Base-by-base conservation (phyloP, 176 grass and related monocot species). In the Oryza nivara region DNA sequence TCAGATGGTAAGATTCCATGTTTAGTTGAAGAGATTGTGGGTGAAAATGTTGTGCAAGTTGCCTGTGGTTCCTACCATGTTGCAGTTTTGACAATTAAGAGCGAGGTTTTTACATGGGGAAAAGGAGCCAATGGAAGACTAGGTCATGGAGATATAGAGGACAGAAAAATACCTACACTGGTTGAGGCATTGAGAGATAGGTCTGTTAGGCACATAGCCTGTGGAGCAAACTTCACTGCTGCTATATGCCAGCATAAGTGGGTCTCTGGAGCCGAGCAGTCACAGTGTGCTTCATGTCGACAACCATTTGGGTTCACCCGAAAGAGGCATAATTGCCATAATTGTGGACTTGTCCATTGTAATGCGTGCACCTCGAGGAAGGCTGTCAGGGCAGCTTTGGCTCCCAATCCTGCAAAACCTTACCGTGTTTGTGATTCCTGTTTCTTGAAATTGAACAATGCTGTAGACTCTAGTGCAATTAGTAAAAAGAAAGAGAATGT, bases 51-150 rank as follows among this genome's bases (percentile, higher is more conserved):
- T 56, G 84, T 86, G 36, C 91, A 96, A 73, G 86, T 99, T 92
- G 85, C 88, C 9, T 99, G 91, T 85, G 96, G 96, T 94, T 99
- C 93, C 87, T 99, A 94, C 89, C 96, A 99, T 89, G 89, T 94
- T 82, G 93, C 91, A 56, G 91, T 96, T 68, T 91, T 99, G 76
- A 99, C 96, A 72, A 85, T 26, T 74, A 92, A 80, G 77, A 88
- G 89, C 78, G 96, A 99, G 69, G 86, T 99, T 82, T 99, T 94
- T 79, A 99, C 96, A 80, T 99, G 96, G 96, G 96, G 96, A n/a
- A 98, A 94, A 90, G 96, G 96, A 40, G 87, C 91, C 68, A 98
- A 95, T 86, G 96, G 96, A 64, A 93, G 93, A 89, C 72, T 99
- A 84, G 96, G 96, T 63, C 96, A 99, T 70, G 96, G 96, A 78